These are phyloP conservation scores for Hibiscus tridactylites DNA, from an alignment of 345 rosid species.

Conservation along the genomic window DNA sequence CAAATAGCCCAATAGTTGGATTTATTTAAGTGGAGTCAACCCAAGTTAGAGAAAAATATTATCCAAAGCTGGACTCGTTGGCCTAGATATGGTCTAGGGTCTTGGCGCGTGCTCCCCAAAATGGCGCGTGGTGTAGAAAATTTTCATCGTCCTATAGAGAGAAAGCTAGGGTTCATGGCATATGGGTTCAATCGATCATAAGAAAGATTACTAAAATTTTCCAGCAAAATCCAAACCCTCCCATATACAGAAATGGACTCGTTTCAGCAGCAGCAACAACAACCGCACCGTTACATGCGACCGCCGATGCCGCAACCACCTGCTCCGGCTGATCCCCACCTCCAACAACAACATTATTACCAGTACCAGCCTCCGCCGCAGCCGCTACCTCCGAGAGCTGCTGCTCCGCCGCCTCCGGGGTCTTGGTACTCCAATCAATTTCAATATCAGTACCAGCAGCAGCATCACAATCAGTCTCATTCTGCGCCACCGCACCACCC, in stretches of 20 bases:
- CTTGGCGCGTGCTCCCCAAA: neutral
- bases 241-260: neutral
- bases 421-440: constrained; percentile 28
- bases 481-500: constrained; percentile 25
- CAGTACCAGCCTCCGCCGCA: neutral
- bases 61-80: too few species aligned
- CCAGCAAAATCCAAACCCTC: neutral
- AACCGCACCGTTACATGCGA: neutral
- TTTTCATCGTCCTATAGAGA: neutral
- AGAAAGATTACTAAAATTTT: neutral
- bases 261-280: constrained; percentile 1
- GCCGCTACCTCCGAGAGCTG: neutral
- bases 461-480: constrained; percentile 16
- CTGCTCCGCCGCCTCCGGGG: neutral
- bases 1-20: too few species aligned
- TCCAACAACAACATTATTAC: neutral
- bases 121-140: neutral
- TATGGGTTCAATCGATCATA: neutral
- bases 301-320: neutral
- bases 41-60: too few species aligned
- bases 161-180: neutral
- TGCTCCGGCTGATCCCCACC: constrained; percentile 3
- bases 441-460: constrained; percentile 44
- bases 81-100: neutral
- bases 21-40: too few species aligned